Percentiles rank a stretch among this genome's conserved stretches.
Evolutionary conservation across 2,329 filamentous ascomycete genomes (phyloP).

Genomic region (Ophiostoma sp.): DNA sequence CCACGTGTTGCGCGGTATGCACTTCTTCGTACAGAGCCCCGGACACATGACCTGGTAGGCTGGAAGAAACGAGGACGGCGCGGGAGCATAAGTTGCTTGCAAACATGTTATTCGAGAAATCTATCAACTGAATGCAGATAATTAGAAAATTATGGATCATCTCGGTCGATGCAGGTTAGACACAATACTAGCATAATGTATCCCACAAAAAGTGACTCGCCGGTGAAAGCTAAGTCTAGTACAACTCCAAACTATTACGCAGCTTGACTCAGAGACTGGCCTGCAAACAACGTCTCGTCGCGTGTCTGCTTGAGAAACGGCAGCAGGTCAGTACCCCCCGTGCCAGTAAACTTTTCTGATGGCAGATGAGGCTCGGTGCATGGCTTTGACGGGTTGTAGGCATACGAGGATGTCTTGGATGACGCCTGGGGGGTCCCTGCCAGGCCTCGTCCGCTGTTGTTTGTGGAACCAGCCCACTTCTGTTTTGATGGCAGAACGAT

Average conservation of each 20-base stretch:
- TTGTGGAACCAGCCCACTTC: neutral
- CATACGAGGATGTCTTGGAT: slow-evolving; percentile 36
- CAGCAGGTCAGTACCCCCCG: slow-evolving; percentile 79
- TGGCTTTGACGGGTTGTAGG: neutral
- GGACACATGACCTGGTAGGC: too few species aligned
- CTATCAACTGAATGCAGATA: too few species aligned
- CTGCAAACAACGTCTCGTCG: slow-evolving; percentile 61
- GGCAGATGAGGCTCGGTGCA: neutral
- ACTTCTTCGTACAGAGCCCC: too few species aligned
- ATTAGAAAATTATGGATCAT: too few species aligned
- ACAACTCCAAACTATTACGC: neutral
- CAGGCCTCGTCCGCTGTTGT: neutral
- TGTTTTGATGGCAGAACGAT: slow-evolving; percentile 76
- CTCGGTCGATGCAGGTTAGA: too few species aligned
- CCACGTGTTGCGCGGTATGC: too few species aligned
- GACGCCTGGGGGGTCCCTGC: slow-evolving; percentile 47
- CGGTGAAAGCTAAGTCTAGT: too few species aligned
- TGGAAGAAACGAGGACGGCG: too few species aligned
- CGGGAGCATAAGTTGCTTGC: too few species aligned
- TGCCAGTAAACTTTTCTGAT: slow-evolving; percentile 57
- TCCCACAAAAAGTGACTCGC: too few species aligned
- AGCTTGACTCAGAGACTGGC: neutral
- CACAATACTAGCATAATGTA: too few species aligned
- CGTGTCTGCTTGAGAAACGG: slow-evolving; percentile 85
- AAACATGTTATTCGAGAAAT: too few species aligned